These are phyloP conservation scores for Rheum nobile DNA, from an alignment of 148 eudicot genomes.

Conservation along the genomic window DNA sequence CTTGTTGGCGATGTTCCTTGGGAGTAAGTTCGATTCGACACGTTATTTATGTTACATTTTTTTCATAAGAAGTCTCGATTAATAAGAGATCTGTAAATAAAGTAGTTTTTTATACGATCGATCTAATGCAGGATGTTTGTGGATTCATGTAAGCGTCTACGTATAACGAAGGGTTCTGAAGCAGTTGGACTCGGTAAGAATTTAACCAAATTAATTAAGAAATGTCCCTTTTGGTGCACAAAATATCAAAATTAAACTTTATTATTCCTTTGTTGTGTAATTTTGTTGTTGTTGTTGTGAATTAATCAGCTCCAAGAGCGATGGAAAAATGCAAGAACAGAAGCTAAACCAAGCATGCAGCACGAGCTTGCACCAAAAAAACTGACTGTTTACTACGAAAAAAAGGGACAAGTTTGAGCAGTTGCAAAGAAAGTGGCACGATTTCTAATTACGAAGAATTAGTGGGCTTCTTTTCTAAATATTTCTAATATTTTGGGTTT, in stretches of 20 bases:
- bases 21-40: conserved; percentile 33
- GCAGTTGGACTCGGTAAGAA: conserved; percentile 61
- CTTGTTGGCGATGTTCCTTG: conserved; percentile 76
- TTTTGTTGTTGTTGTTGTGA: background rate
- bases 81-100: too few species aligned
- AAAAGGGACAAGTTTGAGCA: background rate
- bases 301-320: conserved; percentile 33
- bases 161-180: conserved; percentile 69
- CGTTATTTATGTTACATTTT: background rate
- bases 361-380: background rate
- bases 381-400: background rate
- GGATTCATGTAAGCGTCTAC: conserved; percentile 58
- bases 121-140: conserved; percentile 44
- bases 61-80: too few species aligned
- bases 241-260: too few species aligned
- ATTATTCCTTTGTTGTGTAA: background rate
- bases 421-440: background rate
- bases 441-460: background rate
- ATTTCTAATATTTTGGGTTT: background rate
- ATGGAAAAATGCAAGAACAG: conserved; percentile 58
- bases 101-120: too few species aligned
- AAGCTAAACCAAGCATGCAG: conserved; percentile 18
- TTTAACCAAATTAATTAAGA: too few species aligned
- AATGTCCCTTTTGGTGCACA: too few species aligned
- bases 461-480: conserved; percentile 5